Base-by-base conservation (phyloP, 108 stramenopile species). In the Cyclotella kingstonii region DNA sequence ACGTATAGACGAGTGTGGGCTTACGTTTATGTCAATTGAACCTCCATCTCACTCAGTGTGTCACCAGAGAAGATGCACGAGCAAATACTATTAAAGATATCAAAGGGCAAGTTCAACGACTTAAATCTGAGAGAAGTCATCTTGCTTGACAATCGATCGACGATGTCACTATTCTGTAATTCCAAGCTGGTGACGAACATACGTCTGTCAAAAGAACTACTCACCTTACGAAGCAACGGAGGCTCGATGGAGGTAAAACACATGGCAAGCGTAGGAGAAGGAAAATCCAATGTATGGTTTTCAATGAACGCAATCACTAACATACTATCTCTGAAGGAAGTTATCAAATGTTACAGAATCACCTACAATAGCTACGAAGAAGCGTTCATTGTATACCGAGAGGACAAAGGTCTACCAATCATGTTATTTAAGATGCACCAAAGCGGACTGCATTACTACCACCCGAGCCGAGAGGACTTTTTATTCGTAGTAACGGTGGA, bases 371-470 rank as follows among this genome's bases (percentile, higher is more conserved):
- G 60, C 22, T 28, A 60, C 14, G 44, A 46, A 8, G 28, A 11
- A 46, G 30, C 48, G 22, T 60, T 60, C 21, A 50, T 60, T 29
- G 60, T 60, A 1, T 33, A 25, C 6, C 44, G 60, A 3, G 47
- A 60, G 60, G 33, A 50, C 9, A 15, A 47, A 23, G 48, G 48
- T 14, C 12, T 49, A 8, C 60, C 60, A 14, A 60, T 46, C 45
- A 60, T 60, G 60, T 14, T 49, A 50, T 60, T 60, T 31, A 12
- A 19, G 22, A 46, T 60, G 60, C 60, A 60, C 41, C n/a, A 7
- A 4, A 31, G 60, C 45, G 60, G 60, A 21, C 23, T 60, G 15
- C 60, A 60, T 35, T 45, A 34, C 27, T 60, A 49, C 19, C 18
- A 60, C 44, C 60, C 60, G 12, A 46, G 17, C 2, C 12, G 23